Base-by-base conservation (phyloP, 1,284 basidiomycete species). In the Ustilago vetiveriae region DNA sequence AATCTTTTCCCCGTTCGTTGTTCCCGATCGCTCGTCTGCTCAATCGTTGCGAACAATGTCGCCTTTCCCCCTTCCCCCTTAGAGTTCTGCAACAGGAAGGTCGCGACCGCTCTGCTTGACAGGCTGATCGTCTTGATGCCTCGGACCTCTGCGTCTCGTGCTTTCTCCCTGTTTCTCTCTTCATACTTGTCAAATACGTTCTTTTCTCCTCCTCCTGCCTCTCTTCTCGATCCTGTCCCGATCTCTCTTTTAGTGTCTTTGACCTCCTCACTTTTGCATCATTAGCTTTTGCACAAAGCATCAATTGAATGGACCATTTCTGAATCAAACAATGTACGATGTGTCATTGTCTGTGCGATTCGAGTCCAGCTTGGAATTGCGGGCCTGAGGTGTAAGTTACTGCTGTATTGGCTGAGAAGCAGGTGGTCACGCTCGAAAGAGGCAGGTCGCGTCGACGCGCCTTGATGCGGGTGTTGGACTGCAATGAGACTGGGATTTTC, bases 261-360 rank as follows among this genome's bases (percentile, higher is more conserved):
- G 21, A n/a, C 32, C 35, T 23, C 51, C 39, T 46, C 47, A 51
- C 49, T 49, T 57, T 57, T 57, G 62, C 62, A 56, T 56, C 45
- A 57, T 52, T 49, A 39, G 22, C 29, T 26, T 51, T 63, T 58
- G 62, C 62, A 65, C 62, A 57, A 64, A 58, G 62, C 62, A 65
- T 65, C 62, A 65, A 49, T 30, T 48, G 63, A 66, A 66, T 60
- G 63, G 56, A 66, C 63, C 48, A 52, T 66, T 29, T 48, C 35
- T 54, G 22, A 26, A 24, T 42, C 27, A 6, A 13, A 35, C 21
- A 4, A 19, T n/a, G n/a, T n/a, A n/a, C n/a, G n/a, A n/a, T n/a
- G n/a, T 13, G 27, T 29, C 27, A 29, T 29, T 29, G 27, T 7
- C 27, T 19, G 7, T 19, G 6, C 24, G 16, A n/a, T 11, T 24